phyloP scores from a whole-genome alignment of 139 green algal species.

The Dunaliella sp. region DNA sequence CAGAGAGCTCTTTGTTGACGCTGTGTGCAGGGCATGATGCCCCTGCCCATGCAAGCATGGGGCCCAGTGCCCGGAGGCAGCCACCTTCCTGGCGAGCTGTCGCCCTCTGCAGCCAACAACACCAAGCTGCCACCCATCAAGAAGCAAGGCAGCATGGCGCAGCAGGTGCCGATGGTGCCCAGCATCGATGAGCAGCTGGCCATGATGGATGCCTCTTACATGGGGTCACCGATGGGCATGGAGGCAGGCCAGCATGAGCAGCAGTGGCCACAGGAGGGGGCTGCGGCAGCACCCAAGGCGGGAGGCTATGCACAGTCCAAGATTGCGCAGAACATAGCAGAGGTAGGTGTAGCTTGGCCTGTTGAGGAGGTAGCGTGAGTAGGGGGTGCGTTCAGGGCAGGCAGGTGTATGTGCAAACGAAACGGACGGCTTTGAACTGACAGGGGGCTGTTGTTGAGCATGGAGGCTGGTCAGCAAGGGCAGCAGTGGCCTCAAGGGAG shows the following conservation, averaged over 20 bases:
- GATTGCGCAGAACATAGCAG: constrained; percentile 18
- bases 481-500: too few relatives aligned
- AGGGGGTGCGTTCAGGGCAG: not conserved
- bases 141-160: constrained; percentile 6
- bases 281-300: not conserved
- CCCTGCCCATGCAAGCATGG: not conserved
- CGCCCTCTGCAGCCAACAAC: not conserved
- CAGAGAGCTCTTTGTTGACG: too few relatives aligned
- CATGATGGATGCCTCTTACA: too few relatives aligned
- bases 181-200: constrained; percentile 4
- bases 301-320: constrained; percentile 17
- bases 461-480: too few relatives aligned
- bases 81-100: not conserved
- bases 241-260: not conserved
- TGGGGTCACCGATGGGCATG: too few relatives aligned
- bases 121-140: constrained; percentile 10
- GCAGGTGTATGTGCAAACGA: too few relatives aligned
- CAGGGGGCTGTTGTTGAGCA: not conserved
- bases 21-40: constrained; percentile 6
- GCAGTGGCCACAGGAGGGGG: constrained; percentile 5
- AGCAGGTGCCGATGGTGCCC: not conserved
- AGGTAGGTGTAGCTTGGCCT: not conserved
- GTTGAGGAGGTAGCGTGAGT: too few relatives aligned
- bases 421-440: too few relatives aligned
- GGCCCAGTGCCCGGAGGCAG: not conserved